These are phyloP conservation scores for Corchorus olitorius DNA, from an alignment of 345 rosid genomes.

Conservation along the genomic window DNA sequence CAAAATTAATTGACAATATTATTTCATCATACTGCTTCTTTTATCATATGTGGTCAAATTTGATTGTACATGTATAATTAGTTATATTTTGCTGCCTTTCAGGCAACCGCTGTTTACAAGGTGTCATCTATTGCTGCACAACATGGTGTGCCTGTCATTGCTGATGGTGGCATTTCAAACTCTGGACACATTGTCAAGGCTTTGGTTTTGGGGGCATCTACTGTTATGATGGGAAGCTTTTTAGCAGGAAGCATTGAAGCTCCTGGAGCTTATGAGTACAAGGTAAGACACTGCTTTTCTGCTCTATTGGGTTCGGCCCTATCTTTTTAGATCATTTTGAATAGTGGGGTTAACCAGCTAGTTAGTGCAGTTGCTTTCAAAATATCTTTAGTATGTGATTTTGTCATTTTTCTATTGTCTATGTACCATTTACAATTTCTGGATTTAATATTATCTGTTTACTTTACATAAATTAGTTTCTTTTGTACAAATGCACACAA, in stretches of 20 bases:
- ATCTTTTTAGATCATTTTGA: too few species aligned
- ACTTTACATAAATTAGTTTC: background rate
- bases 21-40: background rate
- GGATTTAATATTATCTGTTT: background rate
- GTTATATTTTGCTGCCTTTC: constrained; percentile 17
- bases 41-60: background rate
- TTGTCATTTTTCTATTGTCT: background rate
- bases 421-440: too few species aligned
- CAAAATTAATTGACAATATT: background rate
- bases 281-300: constrained; percentile 42
- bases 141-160: constrained; percentile 79
- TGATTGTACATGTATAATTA: background rate
- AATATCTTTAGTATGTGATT: background rate
- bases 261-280: constrained; percentile 67
- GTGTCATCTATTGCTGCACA: constrained; percentile 80
- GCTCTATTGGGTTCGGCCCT: background rate
- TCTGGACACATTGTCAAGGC: constrained; percentile 96
- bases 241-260: constrained; percentile 94
- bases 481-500: background rate
- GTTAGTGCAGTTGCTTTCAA: too few species aligned
- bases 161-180: constrained; percentile 95
- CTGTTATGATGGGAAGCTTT: constrained; percentile 97
- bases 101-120: constrained; percentile 98
- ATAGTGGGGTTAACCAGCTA: too few species aligned
- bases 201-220: constrained; percentile 85